These are phyloP conservation scores for Cladosporium oxysporum DNA, from an alignment of 2,329 filamentous ascomycete species.

Conservation along the genomic window DNA sequence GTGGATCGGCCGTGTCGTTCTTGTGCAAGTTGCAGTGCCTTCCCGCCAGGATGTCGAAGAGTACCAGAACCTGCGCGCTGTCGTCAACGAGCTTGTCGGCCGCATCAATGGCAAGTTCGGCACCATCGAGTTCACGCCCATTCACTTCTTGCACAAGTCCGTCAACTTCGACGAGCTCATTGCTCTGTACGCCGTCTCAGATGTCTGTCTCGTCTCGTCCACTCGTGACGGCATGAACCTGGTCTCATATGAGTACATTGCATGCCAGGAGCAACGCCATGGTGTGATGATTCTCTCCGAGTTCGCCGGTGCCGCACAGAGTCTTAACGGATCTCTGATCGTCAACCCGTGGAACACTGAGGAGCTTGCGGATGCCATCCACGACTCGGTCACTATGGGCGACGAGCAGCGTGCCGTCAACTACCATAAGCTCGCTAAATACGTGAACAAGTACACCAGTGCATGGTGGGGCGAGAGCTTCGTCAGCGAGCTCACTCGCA, in stretches of 20 bases:
- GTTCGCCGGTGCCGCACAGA: slow-evolving; percentile 94
- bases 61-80: slow-evolving; percentile 92
- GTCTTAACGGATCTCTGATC: slow-evolving; percentile 86
- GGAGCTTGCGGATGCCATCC: slow-evolving; percentile 87
- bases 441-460: slow-evolving; percentile 95
- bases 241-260: slow-evolving; percentile 97
- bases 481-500: slow-evolving; percentile 73
- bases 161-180: slow-evolving; percentile 94
- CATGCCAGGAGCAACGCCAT: slow-evolving; percentile 84
- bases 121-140: slow-evolving; percentile 97
- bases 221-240: slow-evolving; percentile 99
- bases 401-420: slow-evolving; percentile 83
- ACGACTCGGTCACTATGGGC: slow-evolving; percentile 96
- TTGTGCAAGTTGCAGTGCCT: slow-evolving; percentile 94
- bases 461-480: slow-evolving; percentile 97
- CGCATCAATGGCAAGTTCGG: slow-evolving; percentile 97
- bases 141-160: slow-evolving; percentile 97
- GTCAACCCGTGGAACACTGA: slow-evolving; percentile 99
- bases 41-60: slow-evolving; percentile 95
- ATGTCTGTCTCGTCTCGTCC: slow-evolving; percentile 88
- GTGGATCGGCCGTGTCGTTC: slow-evolving; percentile 95
- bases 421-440: slow-evolving; percentile 88
- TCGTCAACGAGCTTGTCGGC: slow-evolving; percentile 95
- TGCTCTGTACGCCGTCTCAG: slow-evolving; percentile 87
- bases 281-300: slow-evolving; percentile 95